Percentiles rank a stretch among this genome's conserved stretches.
phyloP scores from a whole-genome alignment of 331 rosid genomes.

The Ulmus americana region DNA sequence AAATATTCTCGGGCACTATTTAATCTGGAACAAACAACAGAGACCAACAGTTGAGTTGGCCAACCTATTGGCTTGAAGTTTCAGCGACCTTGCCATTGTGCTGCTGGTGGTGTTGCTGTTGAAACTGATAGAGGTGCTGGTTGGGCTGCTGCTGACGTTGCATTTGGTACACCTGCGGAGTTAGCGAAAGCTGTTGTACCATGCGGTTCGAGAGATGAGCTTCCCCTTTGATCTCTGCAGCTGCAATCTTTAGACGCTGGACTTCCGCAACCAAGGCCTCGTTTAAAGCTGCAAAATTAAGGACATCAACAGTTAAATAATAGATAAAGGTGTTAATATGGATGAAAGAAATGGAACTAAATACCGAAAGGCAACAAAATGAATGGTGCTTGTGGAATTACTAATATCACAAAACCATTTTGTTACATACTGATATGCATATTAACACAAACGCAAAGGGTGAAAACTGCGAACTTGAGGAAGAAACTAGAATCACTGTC shows the following conservation, averaged over 20 bases:
- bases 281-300: constrained; percentile 52
- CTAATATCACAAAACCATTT: no score
- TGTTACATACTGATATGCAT: no score
- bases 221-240: constrained; percentile 62
- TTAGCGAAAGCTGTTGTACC: constrained; percentile 57
- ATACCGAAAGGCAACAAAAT: no score
- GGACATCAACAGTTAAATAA: not conserved
- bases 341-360: not conserved
- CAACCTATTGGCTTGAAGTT: constrained; percentile 16
- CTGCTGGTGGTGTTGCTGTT: constrained; percentile 34
- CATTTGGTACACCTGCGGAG: constrained; percentile 50
- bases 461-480: not conserved
- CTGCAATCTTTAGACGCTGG: constrained; percentile 54
- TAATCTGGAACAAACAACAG: constrained; percentile 8
- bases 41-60: constrained; percentile 16
- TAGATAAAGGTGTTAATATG: not conserved
- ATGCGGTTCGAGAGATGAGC: constrained; percentile 45
- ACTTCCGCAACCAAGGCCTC: constrained; percentile 71
- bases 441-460: not conserved
- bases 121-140: constrained; percentile 34
- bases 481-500: no score
- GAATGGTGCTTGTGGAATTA: no score
- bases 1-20: constrained; percentile 7
- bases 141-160: constrained; percentile 26
- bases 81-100: constrained; percentile 41